Evolutionary conservation across 164 flowering plant species (phyloP).

Genomic region (Piper longum): DNA sequence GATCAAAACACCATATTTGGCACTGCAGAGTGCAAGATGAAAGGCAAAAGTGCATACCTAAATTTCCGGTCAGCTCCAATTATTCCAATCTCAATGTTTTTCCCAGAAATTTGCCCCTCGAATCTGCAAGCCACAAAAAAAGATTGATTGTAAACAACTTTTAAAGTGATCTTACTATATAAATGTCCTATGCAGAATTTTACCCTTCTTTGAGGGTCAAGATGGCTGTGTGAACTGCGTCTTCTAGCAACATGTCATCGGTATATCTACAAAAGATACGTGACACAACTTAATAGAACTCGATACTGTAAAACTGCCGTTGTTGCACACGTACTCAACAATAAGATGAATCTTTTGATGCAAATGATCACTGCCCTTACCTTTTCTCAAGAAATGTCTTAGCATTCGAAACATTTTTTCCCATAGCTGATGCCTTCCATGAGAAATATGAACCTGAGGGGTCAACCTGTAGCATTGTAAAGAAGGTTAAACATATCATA

Average conservation of each 20-base stretch:
- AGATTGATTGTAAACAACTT: background rate
- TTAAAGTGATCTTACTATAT: background rate
- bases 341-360: background rate
- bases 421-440: conserved; percentile 99
- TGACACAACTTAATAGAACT: background rate
- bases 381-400: conserved; percentile 98
- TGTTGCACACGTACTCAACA: background rate
- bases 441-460: conserved; percentile 99
- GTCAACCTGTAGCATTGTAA: conserved; percentile 54
- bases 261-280: conserved; percentile 42
- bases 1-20: background rate
- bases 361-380: conserved; percentile 13
- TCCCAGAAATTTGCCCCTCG: conserved; percentile 92
- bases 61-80: conserved; percentile 66
- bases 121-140: conserved; percentile 32
- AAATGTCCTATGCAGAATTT: background rate
- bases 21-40: background rate
- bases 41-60: conserved; percentile 29
- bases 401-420: conserved; percentile 99
- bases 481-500: background rate
- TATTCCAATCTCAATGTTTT: conserved; percentile 93
- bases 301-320: background rate
- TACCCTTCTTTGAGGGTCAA: conserved; percentile 98
- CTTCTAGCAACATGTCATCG: conserved; percentile 98
- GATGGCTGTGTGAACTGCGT: conserved; percentile 97